Base-by-base conservation (phyloP, 768 basidiomycete genomes). In the Leccinum truebloodii region DNA sequence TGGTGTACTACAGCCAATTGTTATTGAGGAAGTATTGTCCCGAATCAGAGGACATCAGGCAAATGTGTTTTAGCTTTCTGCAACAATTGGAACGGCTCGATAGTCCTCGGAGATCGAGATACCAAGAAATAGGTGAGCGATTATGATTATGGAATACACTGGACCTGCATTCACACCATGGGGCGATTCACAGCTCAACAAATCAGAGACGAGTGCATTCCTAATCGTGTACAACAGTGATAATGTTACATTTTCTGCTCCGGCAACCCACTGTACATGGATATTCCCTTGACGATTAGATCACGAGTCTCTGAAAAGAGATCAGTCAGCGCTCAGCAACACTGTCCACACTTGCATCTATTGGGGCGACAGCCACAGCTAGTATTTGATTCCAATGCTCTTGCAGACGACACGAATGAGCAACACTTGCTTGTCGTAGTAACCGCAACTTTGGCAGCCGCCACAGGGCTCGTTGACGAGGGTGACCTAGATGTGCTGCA, bases 1-100 rank as follows among this genome's bases (percentile, higher is more conserved):
- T 97, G 37, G 87, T 94, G 1, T 83, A 91, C 67, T 97, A 97
- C 76, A 88, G 88, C 69, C 80, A 77, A 28, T 73, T 94, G 20
- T 73, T 94, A 32, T 62, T 90, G n/a, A 75, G 73, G 57, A 79
- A 84, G 34, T 77, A 84, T 63, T 57, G 75, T 2, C 65, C 71
- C 10, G 61, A 77, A 24, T 73, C 77, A n/a, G 73, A 67, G n/a
- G 69, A 67, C 18, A 64, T 85, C 60, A 73, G 64, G 28, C 67
- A 75, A 14, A 81, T 83, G 18, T 86, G 87, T 68, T 64, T 78
- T 1, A 61, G 71, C n/a, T 75, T 90, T 46, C 79, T 89, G 52
- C 62, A 64, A n/a, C 79, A 82, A 61, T 79, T 96, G 57, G 73
- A 81, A 62, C 72, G 70, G 39, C 73, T 94, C 8, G 95, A 98